Conservation (phyloP, 306 rosid species). For the Boehmeria nivea region DNA sequence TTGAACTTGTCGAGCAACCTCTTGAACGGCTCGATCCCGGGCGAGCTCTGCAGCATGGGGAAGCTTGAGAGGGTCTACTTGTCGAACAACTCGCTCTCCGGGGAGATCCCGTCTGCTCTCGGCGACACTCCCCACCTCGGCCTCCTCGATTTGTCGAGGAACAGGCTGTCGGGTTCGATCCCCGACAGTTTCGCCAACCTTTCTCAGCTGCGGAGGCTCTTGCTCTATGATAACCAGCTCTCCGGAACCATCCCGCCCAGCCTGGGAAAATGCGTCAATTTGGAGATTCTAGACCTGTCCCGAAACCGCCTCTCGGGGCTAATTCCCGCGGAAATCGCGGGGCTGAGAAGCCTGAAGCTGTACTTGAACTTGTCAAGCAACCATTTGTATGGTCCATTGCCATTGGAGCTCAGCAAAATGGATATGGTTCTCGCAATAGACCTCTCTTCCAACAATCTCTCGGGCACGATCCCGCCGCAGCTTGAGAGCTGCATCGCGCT, state of each 20-base stretch:
- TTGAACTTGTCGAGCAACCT: constrained; percentile 73
- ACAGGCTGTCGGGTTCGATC: constrained; percentile 73
- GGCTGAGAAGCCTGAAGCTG: constrained; percentile 80
- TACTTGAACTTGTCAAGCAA: constrained; percentile 76
- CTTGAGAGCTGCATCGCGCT: constrained; percentile 78
- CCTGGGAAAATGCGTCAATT: constrained; percentile 69
- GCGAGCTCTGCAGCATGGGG: constrained; percentile 40
- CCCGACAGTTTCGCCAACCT: constrained; percentile 82
- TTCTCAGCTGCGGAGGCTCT: constrained; percentile 69
- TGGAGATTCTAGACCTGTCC: constrained; percentile 85
- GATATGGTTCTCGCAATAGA: constrained; percentile 87
- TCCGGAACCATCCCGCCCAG: constrained; percentile 74
- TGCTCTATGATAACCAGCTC: constrained; percentile 65
- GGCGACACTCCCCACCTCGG: constrained; percentile 67
- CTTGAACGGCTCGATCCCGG: constrained; percentile 73
- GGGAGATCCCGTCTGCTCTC: constrained; percentile 68
- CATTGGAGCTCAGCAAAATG: constrained; percentile 89
- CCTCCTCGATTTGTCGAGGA: constrained; percentile 74
- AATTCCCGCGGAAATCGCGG: constrained; percentile 78
- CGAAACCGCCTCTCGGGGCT: constrained; percentile 55
- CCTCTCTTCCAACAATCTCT: constrained; percentile 67
- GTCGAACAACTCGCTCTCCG: constrained; percentile 77
- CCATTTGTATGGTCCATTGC: constrained; percentile 51
- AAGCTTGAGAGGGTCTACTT: constrained; percentile 69
- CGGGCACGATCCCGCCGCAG: constrained; percentile 69